Evolutionary conservation across 441 rosid genomes (phyloP), one percentile per base, ranked within the genome.

Genomic region (Adansonia rubrostipa): DNA sequence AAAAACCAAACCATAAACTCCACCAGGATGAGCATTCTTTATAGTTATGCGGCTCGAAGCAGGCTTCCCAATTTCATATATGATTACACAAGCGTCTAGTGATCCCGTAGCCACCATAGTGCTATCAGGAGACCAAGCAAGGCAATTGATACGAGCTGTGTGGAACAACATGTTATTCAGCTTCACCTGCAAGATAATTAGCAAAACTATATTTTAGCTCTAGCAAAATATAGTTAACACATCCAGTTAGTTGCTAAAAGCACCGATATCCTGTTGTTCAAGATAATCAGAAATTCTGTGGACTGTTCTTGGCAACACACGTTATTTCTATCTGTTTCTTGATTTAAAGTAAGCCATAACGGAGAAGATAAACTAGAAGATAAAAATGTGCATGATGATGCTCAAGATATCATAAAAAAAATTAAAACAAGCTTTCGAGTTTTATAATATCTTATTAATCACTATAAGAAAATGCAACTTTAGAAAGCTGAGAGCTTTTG

Each of bases 61-160:
- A 20, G 84, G 84, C 48, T 82, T 86, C 53, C 79, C 84, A 44
- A 84, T 58, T 75, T 86, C 89, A 65, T 86, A 86, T 15, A 87
- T 80, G 76, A 86, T 78, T 17, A 87, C 85, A 33, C 80, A 78
- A 17, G 84, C 85, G 81, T 84, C 87, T 8, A 87, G 76, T 4
- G 89, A 85, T 20, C 87, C 89, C 14, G 87, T 86, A 36, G 89
- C 89, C 17, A 86, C 85, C 75, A 70, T 61, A 24, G 81, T 74
- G 81, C 82, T 76, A 78, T 77, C 77, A 40, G 89, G 89, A 63
- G 87, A 83, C 89, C 87, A 85, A 76, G 85, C 87, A 68, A 87
- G 76, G 75, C 86, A 83, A 73, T 87, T 87, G 75, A 87, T 78
- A 50, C 87, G 81, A 74, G 87, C 86, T 76, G 87, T 75, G 82